Evolutionary conservation across 1,139 yeast genomes (phyloP).

Genomic region (Kurtzmaniella quercitrusa): DNA sequence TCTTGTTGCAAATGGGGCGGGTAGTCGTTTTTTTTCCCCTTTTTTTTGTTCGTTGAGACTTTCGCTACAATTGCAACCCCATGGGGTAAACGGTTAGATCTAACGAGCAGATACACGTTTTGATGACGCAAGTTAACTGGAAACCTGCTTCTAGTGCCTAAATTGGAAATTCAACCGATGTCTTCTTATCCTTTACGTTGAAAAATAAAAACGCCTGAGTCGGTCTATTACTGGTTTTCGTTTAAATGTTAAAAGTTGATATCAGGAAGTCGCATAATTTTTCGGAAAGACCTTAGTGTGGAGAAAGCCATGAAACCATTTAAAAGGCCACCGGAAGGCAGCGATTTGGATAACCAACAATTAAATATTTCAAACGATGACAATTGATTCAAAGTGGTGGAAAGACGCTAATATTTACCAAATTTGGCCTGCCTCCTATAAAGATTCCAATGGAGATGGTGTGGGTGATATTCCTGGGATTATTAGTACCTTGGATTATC

Average conservation of each 20-base stretch:
- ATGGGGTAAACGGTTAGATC: too few species aligned
- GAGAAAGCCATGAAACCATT: not conserved
- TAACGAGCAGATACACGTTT: too few species aligned
- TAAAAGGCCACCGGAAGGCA: not conserved
- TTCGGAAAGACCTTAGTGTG: not conserved
- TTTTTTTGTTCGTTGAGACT: too few species aligned
- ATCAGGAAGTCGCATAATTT: not conserved
- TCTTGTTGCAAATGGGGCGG: too few species aligned
- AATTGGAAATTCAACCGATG: too few species aligned
- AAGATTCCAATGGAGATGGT: constrained; percentile 23
- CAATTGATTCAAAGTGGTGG: constrained; percentile 13
- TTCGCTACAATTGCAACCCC: too few species aligned
- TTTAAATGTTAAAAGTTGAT: not conserved
- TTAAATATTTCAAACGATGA: not conserved
- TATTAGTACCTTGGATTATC: constrained; percentile 19
- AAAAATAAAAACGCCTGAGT: not conserved
- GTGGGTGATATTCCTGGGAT: constrained; percentile 22
- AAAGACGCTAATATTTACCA: constrained; percentile 22
- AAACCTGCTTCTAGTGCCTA: too few species aligned
- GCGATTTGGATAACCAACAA: not conserved
- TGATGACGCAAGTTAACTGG: too few species aligned
- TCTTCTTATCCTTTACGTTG: not conserved
- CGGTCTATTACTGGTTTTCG: not conserved
- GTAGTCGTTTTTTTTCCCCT: too few species aligned
- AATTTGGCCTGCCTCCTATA: constrained; percentile 25